Conservation (phyloP, 495 filamentous ascomycete species). For the Penicillium lagena region DNA sequence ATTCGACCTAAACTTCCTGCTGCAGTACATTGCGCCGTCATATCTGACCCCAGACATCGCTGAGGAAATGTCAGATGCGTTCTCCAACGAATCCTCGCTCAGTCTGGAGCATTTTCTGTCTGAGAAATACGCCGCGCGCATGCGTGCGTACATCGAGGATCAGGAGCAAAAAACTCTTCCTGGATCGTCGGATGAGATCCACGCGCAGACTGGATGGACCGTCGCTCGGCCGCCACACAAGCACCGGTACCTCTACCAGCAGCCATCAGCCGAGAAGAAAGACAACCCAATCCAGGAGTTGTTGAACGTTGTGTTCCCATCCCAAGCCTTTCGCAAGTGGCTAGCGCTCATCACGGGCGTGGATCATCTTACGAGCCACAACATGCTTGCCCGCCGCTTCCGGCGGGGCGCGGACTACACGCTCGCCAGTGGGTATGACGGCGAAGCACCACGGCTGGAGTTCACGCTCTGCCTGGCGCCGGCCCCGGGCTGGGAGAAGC, state of each 20-base stretch:
- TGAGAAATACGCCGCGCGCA: conserved; percentile 61
- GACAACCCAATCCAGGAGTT: conserved; percentile 66
- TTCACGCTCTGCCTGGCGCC: conserved; percentile 80
- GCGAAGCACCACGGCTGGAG: conserved; percentile 76
- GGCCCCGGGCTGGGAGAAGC: conserved; percentile 72
- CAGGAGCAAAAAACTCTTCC: conserved; percentile 49
- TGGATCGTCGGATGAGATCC: conserved; percentile 46
- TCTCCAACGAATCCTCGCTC: conserved; percentile 75
- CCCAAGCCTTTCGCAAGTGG: conserved; percentile 85
- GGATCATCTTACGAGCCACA: conserved; percentile 49
- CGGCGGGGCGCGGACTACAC: conserved; percentile 85
- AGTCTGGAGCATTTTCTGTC: conserved; percentile 71
- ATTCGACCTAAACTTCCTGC: conserved; percentile 74
- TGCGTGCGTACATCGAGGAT: conserved; percentile 62
- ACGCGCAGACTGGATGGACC: conserved; percentile 55
- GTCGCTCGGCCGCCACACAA: conserved; percentile 90
- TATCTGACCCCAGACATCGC: conserved; percentile 94
- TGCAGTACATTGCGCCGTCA: conserved; percentile 80
- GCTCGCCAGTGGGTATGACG: conserved; percentile 74
- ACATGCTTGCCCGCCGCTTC: conserved; percentile 76
- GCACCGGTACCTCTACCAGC: conserved; percentile 82
- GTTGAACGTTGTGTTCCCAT: conserved; percentile 72
- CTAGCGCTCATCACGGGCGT: conserved; percentile 74
- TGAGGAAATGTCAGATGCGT: conserved; percentile 70
- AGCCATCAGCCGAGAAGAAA: conserved; percentile 32